Evolutionary conservation across 106 monocot genomes (phyloP), one percentile per base, ranked within the genome.

Genomic region (Amphibolis antarctica): DNA sequence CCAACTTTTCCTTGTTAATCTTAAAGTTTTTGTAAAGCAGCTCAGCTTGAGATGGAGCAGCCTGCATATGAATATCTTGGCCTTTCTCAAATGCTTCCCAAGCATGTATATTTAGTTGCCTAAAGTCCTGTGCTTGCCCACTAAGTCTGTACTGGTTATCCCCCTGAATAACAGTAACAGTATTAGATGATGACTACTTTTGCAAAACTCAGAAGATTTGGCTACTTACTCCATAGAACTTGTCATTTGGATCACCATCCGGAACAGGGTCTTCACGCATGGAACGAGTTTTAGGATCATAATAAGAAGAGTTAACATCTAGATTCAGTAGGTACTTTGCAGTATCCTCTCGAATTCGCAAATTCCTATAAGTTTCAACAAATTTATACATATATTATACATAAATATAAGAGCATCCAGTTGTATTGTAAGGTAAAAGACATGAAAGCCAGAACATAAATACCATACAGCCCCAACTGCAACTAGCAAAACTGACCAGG

Each of bases 31-130:
- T 84, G 58, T 74, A 84, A 15, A 90, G 61, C 19, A 90, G 64
- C 63, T 98, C 96, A 59, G 96, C 96, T 72, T 98, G 96, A 69
- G 96, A 98, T 28, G 96, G 96, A 53, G 96, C 96, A 72, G 96
- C 96, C 76, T 98, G 96, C 96, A 98, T 90, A 70, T 98, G 96
- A 53, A 98, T 84, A 65, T 98, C 96, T 67, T 98, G 96, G 1
- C 96, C 94, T 67, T 96, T 96, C 25, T 96, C 94, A 72, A 89
- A 96, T 60, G 94, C 94, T 80, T 89, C 89, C 83, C 83, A 89
- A 15, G 90, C 81, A 75, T 98, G 96, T 12, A 98, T 63, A 47
- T 89, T 98, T 44, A 98, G 82, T 59, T 98, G 82, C 66, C 90
- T 98, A 68, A 98, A 98, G 43, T 98, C 90, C 12, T 75, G 49